Conservation (phyloP, 2,329 filamentous ascomycete genomes). For the Xylariomycetidae sp. region DNA sequence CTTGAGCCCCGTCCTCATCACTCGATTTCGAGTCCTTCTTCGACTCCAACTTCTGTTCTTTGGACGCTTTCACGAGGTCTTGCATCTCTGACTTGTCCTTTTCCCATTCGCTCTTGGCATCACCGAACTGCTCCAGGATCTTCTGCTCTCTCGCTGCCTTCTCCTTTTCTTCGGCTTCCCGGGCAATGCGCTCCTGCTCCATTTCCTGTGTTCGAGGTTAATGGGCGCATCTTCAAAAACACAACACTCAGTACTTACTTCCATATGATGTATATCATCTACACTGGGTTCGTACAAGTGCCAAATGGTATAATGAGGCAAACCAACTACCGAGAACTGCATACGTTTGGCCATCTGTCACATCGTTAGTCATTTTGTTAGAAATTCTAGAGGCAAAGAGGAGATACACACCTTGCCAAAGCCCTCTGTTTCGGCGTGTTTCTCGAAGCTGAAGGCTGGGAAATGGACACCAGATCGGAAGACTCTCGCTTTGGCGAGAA, state of each 20-base stretch:
- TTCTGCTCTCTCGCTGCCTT: constrained; percentile 70
- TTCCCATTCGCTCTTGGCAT: constrained; percentile 77
- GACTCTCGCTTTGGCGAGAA: constrained; percentile 90
- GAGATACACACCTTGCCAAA: constrained; percentile 78
- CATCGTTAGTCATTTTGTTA: constrained; percentile 10
- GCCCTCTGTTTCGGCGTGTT: constrained; percentile 96
- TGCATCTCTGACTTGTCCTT: constrained; percentile 80
- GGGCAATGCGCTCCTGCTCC: constrained; percentile 78
- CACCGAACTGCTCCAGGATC: constrained; percentile 75
- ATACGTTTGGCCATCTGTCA: constrained; percentile 91
- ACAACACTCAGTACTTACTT: constrained; percentile 48
- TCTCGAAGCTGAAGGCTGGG: constrained; percentile 96
- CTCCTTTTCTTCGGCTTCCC: constrained; percentile 74
- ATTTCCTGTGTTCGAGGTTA: constrained; percentile 60
- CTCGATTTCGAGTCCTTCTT: constrained; percentile 1
- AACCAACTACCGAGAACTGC: constrained; percentile 89
- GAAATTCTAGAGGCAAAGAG: constrained; percentile 11
- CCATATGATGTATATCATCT: constrained; percentile 96
- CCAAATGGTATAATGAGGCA: constrained; percentile 98
- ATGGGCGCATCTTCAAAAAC: background rate
- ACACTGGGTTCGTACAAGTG: constrained; percentile 99
- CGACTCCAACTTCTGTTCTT: constrained; percentile 10
- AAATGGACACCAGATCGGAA: constrained; percentile 96
- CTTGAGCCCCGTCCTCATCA: no score
- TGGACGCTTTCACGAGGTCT: constrained; percentile 53